These are phyloP conservation scores for Phytophthora kernoviae DNA, from an alignment of 352 stramenopile genomes.

Conservation along the genomic window DNA sequence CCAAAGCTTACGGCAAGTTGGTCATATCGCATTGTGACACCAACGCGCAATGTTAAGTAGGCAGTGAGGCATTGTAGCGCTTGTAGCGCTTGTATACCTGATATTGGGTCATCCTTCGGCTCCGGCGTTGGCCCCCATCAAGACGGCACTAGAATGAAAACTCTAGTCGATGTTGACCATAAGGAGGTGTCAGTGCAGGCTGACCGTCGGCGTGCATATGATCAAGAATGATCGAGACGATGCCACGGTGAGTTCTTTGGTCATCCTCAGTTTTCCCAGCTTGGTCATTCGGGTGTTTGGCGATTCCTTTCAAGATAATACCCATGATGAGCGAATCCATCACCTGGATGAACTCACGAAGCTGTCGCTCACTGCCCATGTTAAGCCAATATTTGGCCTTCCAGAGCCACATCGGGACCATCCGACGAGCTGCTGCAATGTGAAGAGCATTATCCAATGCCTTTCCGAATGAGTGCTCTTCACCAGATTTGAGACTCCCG, in stretches of 20 bases:
- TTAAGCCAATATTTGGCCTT: slow-evolving; percentile 33
- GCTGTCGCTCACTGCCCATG: slow-evolving; percentile 26
- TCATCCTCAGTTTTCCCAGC: background rate
- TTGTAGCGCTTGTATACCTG: no score
- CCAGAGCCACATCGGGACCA: slow-evolving; percentile 37
- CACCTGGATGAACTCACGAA: slow-evolving; percentile 19
- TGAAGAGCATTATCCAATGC: slow-evolving; percentile 44
- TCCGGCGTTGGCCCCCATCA: no score
- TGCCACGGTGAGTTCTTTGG: background rate
- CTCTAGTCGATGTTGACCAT: no score
- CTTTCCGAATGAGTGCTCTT: slow-evolving; percentile 40
- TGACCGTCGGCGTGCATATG: background rate
- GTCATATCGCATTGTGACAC: slow-evolving; percentile 80
- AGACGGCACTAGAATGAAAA: no score
- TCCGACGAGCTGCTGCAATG: slow-evolving; percentile 17
- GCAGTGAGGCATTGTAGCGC: no score
- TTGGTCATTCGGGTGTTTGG: background rate
- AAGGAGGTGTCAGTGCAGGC: no score
- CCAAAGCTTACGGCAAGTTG: slow-evolving; percentile 83
- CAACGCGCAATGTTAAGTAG: slow-evolving; percentile 67
- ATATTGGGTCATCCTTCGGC: no score
- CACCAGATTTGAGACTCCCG: slow-evolving; percentile 19
- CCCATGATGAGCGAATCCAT: slow-evolving; percentile 23
- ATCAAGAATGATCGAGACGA: slow-evolving; percentile 12
- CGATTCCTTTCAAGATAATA: slow-evolving; percentile 13